phyloP scores from a whole-genome alignment of 2,329 filamentous ascomycete species.

The Hymenoscyphus repandus region DNA sequence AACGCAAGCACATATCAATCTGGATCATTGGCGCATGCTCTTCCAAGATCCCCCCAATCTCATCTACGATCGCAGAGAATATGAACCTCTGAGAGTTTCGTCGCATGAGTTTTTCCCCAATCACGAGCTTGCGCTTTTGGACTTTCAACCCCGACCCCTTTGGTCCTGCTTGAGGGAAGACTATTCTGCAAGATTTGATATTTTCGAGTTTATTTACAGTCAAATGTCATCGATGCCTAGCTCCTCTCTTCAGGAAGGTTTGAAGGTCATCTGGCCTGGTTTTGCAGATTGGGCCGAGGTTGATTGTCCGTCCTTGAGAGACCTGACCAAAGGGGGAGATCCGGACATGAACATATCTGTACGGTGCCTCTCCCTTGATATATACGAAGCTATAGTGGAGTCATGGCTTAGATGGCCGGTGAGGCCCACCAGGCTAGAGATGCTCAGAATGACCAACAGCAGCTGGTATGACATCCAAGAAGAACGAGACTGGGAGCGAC shows the following conservation, averaged over 20 bases:
- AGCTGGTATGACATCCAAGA: neutral
- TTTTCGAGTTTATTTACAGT: conserved; percentile 47
- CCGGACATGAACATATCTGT: conserved; percentile 37
- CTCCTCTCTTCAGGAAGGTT: conserved; percentile 36
- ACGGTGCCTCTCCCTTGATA: conserved; percentile 45
- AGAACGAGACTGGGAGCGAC: neutral
- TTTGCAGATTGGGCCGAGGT: conserved; percentile 49
- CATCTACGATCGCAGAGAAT: conserved; percentile 63
- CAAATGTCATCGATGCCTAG: conserved; percentile 34
- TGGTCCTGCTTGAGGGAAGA: conserved; percentile 43
- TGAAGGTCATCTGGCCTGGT: conserved; percentile 52
- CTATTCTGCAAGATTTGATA: conserved; percentile 36
- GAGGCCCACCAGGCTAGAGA: conserved; percentile 56
- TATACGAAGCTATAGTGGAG: conserved; percentile 53
- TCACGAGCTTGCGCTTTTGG: conserved; percentile 52
- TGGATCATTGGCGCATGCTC: conserved; percentile 51
- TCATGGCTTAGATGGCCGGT: conserved; percentile 65
- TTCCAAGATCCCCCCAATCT: conserved; percentile 47
- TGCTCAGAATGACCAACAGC: neutral
- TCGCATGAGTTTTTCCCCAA: conserved; percentile 63
- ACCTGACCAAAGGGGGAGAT: conserved; percentile 43
- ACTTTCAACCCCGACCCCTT: conserved; percentile 57
- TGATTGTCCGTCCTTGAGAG: conserved; percentile 43
- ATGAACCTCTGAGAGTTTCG: conserved; percentile 60
- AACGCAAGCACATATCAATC: conserved; percentile 26